Evolutionary conservation across 352 stramenopile genomes (phyloP), one percentile per base, ranked within the genome.

Genomic region (Phytophthora pisi): DNA sequence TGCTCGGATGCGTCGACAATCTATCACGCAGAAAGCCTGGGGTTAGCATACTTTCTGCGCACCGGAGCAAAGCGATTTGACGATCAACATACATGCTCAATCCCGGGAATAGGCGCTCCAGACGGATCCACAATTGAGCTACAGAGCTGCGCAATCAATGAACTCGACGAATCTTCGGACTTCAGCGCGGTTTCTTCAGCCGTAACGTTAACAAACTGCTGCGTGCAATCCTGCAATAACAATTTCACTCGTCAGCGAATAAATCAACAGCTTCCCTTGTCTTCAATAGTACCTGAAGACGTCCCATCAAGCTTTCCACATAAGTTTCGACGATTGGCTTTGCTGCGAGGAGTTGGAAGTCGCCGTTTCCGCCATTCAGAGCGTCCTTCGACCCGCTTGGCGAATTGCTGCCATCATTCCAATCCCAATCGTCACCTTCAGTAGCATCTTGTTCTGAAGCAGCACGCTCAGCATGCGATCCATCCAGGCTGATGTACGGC

Each of bases 1-100:
- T 94, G 84, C 61, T 94, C 86, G 0, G 86, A 92, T 0, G 81
- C 86, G 65, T 94, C 86, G 16, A 92, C 74, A 52, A 94, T 70
- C 81, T 94, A 53, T 7, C 20, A 60, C 28, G 42, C 42, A 26
- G 51, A 54, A 24, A 60, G 49, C 31, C 8, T 46, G 18, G 20
- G 11, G 15, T 58, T 31, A 59, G 24, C 26, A 40, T 9, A 31
- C 26, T 30, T 30, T 30, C 26, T 30, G 2, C 26, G 26, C 26
- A 30, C 26, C 26, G 26, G 26, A 30, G 26, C 26, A 5, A 30
- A 30, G 26, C 26, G 26, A 30, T 7, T 30, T 8, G 10, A 38
- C 31, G 31, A 38, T 38, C 31, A 13, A 76, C 75, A 34, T 61
- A 89, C 80, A 55, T 82, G 81, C 20, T 90, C 70, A 5, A 89